Evolutionary conservation across 2,329 filamentous ascomycete species (phyloP).

Genomic region (Colletotrichum sidae): DNA sequence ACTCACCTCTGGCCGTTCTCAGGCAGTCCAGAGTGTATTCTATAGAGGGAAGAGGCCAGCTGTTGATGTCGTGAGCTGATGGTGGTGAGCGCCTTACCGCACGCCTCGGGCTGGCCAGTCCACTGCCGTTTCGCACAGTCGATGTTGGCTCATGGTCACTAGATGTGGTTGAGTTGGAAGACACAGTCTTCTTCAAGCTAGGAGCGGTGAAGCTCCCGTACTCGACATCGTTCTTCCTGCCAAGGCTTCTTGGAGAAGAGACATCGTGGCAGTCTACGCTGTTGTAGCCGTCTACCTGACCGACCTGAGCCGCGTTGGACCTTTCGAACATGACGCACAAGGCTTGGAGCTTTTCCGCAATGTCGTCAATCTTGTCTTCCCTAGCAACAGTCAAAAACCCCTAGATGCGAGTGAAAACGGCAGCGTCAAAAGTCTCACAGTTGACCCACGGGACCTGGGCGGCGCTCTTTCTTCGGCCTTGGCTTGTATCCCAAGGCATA

Average conservation of each 20-base stretch:
- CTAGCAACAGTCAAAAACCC: background rate
- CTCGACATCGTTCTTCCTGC: background rate
- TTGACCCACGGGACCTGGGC: rapidly evolving
- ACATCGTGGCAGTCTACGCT: background rate
- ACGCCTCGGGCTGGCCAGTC: too few relatives aligned
- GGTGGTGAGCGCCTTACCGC: too few relatives aligned
- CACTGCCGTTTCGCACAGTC: too few relatives aligned
- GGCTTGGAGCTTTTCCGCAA: background rate
- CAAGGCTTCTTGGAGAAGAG: background rate
- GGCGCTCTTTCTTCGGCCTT: background rate
- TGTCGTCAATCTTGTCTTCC: slow-evolving; percentile 3
- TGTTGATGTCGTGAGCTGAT: too few relatives aligned
- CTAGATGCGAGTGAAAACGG: background rate
- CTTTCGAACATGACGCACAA: background rate
- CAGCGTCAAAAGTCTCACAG: background rate
- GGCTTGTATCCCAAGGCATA: background rate
- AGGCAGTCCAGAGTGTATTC: too few relatives aligned
- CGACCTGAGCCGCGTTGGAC: background rate
- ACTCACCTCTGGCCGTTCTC: background rate
- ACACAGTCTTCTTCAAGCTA: too few relatives aligned
- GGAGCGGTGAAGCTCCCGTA: too few relatives aligned
- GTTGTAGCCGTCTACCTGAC: background rate
- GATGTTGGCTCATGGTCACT: too few relatives aligned
- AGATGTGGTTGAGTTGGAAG: too few relatives aligned
- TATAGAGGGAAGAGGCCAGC: too few relatives aligned